Base-by-base conservation (phyloP, 139 green algal species). In the Chlorella ohadii region DNA sequence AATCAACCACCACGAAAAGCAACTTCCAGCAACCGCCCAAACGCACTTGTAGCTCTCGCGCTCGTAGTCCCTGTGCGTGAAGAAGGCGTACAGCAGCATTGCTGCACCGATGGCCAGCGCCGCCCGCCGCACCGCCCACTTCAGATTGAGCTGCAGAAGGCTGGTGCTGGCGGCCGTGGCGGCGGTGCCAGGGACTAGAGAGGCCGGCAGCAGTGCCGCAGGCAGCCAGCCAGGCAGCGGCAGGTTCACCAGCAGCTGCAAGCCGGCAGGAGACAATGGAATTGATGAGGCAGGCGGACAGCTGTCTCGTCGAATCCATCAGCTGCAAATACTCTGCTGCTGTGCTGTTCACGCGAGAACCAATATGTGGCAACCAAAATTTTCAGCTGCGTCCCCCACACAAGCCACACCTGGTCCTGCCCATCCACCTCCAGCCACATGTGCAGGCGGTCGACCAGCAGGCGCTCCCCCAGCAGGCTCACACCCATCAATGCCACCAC, bases 401-500 rank as follows among this genome's bases (percentile, higher is more conserved):
- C n/a, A n/a, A n/a, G n/a, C n/a, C n/a, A 1, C 51, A 84, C 79
- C 79, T 84, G 51, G 11, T 47, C 74, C 16, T 38, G 41, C 1
- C 67, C 47, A n/a, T 77, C 83, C 47, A 85, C 28, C 11, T 81
- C 78, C 72, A 84, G 38, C 39, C 55, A 71, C 34, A 51, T 31
- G n/a, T 85, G 77, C 56, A 88, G 41, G 22, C 74, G 51, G 47
- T 85, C 77, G 36, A 88, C 41, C 47, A 88, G 76, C 65, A 88
- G 22, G 59, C 84, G 74, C 55, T 88, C 84, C 12, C 55, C 77
- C 19, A 84, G 23, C 65, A 88, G n/a, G 65, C 81, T 85, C 36
- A 56, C 66, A 9, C 76, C 66, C 74, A 88, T 25, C n/a, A 88
- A 66, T 5, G 51, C 76, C 73, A 88, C 51, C 65, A 88, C 6